These are phyloP conservation scores for Metarhizium album DNA, from an alignment of 2,329 filamentous ascomycete species.

Conservation along the genomic window DNA sequence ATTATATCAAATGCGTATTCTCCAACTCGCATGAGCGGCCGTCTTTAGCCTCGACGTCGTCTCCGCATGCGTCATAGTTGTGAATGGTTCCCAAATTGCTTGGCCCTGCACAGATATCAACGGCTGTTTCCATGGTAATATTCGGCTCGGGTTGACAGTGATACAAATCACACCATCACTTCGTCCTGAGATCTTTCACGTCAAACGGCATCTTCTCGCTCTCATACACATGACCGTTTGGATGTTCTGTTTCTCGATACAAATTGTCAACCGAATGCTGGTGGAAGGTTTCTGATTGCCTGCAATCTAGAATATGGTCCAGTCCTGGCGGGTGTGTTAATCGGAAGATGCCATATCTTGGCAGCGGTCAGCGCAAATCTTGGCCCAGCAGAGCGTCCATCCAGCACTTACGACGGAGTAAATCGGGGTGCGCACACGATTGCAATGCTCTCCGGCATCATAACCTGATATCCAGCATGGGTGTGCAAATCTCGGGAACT, in stretches of 20 bases:
- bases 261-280: conserved; percentile 57
- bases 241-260: conserved; percentile 63
- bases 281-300: conserved; percentile 72
- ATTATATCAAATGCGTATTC: neutral
- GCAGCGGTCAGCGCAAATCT: conserved; percentile 2
- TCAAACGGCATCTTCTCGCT: conserved; percentile 52
- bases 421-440: conserved; percentile 90
- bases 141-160: neutral
- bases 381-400: neutral
- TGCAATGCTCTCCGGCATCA: conserved; percentile 92
- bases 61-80: neutral
- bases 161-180: conserved; percentile 1
- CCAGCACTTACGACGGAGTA: conserved; percentile 53
- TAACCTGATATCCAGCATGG: conserved; percentile 86
- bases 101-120: neutral
- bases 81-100: neutral
- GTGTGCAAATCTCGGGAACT: conserved; percentile 90
- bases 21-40: neutral
- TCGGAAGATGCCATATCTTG: conserved; percentile 80
- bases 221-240: conserved; percentile 59
- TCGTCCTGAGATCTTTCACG: conserved; percentile 39
- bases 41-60: neutral
- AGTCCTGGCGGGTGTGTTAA: conserved; percentile 89
- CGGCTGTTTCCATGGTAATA: neutral
- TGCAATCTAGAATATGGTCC: conserved; percentile 72